Evolutionary conservation across 1,139 yeast genomes (phyloP), one percentile per base, ranked within the genome.

Genomic region (Yarrowia galli): DNA sequence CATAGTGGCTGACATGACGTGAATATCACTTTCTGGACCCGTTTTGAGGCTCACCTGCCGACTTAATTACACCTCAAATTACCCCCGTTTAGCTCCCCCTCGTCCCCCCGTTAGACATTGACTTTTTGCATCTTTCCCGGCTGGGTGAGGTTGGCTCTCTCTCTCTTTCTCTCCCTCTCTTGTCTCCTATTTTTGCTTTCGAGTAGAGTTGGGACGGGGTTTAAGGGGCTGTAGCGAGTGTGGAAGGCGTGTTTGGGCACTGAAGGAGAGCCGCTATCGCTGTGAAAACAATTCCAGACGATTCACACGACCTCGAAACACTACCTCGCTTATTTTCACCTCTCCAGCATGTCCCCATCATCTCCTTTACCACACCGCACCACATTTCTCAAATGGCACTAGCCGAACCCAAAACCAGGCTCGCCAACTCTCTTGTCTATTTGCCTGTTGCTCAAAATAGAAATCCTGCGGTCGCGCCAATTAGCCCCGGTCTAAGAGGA

Each of bases 161-260:
- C 28, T 25, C 32, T 28, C 32, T 28, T 28, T 28, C 9, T 28
- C 32, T 28, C 32, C 32, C 32, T 28, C 32, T 28, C 32, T 28
- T 28, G 32, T n/a, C 7, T 12, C 23, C 16, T 22, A n/a, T 12
- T 48, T 51, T 51, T 51, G 58, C 42, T 35, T 35, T 35, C 58
- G 58, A 51, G 58, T 35, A 51, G 15, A 51, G 56, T 49, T 49
- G 58, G 23, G 23, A 51, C 40, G 58, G 58, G 58, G 58, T 51
- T 35, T 20, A 35, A 51, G 58, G 56, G 58, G 40, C 8, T 51
- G 38, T 28, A 6, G 4, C 7, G 16, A 18, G 25, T 13, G 16
- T 23, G 23, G 23, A 32, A 16, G 18, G 35, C 18, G 15, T 28
- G 13, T 8, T 9, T 42, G 12, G 6, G 6, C 6, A 22, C 20